Evolutionary conservation across 2,329 filamentous ascomycete genomes (phyloP).

Genomic region (Botrytis hyacinthi): DNA sequence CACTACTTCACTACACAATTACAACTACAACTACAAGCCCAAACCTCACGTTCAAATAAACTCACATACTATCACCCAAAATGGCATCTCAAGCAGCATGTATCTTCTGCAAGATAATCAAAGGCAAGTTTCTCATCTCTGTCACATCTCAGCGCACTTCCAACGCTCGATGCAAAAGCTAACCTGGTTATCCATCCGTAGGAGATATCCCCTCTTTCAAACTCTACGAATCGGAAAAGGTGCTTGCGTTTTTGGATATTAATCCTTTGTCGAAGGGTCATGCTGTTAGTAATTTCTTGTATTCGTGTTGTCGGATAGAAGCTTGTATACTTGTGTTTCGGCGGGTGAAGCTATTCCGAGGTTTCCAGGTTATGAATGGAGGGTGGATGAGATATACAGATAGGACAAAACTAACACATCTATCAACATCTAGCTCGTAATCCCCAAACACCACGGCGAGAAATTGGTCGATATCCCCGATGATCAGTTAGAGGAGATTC

Average conservation of each 20-base stretch:
- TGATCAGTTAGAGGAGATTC: constrained; percentile 75
- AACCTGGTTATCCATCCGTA: constrained; percentile 42
- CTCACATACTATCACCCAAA: not conserved
- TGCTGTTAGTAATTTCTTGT: constrained; percentile 61
- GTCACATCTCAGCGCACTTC: constrained; percentile 23
- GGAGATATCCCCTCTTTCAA: constrained; percentile 96
- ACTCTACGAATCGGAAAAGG: constrained; percentile 91
- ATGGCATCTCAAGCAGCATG: constrained; percentile 55
- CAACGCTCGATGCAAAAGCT: constrained; percentile 5
- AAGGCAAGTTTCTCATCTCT: constrained; percentile 54
- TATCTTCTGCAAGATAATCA: constrained; percentile 98
- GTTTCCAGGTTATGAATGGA: not conserved
- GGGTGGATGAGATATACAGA: not conserved
- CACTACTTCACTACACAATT: no score
- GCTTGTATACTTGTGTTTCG: not conserved
- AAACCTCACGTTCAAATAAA: not conserved
- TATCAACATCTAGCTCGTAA: constrained; percentile 64
- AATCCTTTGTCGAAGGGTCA: constrained; percentile 85
- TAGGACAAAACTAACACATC: not conserved
- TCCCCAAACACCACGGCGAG: constrained; percentile 90
- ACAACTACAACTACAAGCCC: not conserved
- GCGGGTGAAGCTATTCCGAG: not conserved
- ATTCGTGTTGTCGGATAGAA: not conserved
- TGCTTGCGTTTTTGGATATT: constrained; percentile 95
- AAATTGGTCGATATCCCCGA: constrained; percentile 94